These are phyloP conservation scores for Spathaspora jeffriesii DNA, from an alignment of 1,139 yeast genomes.

Conservation along the genomic window DNA sequence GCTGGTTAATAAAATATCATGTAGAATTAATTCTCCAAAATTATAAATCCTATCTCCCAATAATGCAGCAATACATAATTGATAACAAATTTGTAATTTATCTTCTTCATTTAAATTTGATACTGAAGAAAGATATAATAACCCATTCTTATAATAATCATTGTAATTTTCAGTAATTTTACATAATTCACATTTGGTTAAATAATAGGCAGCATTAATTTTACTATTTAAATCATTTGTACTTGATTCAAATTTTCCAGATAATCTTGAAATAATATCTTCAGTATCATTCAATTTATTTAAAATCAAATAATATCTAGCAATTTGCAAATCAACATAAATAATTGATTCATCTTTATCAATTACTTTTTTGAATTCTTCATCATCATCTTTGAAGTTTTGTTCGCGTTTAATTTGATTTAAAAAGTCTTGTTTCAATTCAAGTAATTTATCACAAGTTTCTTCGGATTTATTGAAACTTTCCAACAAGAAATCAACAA, in stretches of 20 bases:
- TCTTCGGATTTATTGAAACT: constrained; percentile 44
- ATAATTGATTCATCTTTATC: constrained; percentile 46
- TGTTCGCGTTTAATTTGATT: constrained; percentile 26
- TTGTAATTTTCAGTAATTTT: constrained; percentile 79
- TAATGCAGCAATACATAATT: constrained; percentile 83
- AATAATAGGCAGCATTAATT: constrained; percentile 82
- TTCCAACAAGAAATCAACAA: constrained; percentile 71
- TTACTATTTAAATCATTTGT: constrained; percentile 63
- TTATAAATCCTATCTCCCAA: constrained; percentile 92
- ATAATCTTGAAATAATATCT: constrained; percentile 63
- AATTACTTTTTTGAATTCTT: constrained; percentile 36
- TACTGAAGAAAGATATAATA: constrained; percentile 50
- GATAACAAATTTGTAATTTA: constrained; percentile 62
- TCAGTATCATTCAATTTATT: constrained; percentile 66
- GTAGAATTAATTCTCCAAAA: constrained; percentile 92
- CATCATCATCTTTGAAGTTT: constrained; percentile 29
- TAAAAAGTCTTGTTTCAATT: constrained; percentile 51
- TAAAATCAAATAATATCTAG: constrained; percentile 65
- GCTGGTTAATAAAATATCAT: constrained; percentile 72
- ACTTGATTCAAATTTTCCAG: constrained; percentile 53
- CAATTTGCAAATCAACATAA: constrained; percentile 75
- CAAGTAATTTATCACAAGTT: constrained; percentile 57
- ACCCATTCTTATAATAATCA: constrained; percentile 66
- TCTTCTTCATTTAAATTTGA: constrained; percentile 35
- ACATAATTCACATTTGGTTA: constrained; percentile 76